Conservation (phyloP, 768 basidiomycete species). For the Candolleomyces efflorescens region DNA sequence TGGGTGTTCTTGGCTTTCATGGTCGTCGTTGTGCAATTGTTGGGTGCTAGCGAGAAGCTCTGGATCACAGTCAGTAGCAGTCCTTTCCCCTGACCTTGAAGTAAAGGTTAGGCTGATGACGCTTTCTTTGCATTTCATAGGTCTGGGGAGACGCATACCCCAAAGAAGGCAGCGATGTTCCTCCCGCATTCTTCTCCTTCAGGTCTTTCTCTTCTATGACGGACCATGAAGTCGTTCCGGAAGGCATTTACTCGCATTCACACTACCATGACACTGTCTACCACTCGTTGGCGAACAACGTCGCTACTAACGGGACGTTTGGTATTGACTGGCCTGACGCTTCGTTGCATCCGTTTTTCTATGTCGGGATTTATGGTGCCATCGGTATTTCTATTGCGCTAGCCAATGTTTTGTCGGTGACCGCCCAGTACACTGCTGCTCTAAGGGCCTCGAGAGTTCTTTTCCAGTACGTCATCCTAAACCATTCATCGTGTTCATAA, state of each 20-base stretch:
- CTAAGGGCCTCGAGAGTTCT: constrained; percentile 42
- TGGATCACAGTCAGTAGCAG: constrained; percentile 64
- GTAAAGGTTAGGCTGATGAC: not conserved
- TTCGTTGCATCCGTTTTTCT: constrained; percentile 62
- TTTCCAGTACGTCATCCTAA: constrained; percentile 34
- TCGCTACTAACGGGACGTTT: constrained; percentile 19
- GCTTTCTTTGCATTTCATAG: constrained; percentile 21
- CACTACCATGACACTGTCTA: constrained; percentile 21
- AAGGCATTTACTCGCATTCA: constrained; percentile 27
- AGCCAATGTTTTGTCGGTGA: constrained; percentile 39
- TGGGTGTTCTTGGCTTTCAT: constrained; percentile 52
- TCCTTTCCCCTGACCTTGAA: not conserved
- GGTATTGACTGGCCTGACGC: constrained; percentile 44
- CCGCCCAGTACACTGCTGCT: constrained; percentile 61
- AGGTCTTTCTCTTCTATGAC: constrained; percentile 28
- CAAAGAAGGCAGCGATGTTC: not conserved
- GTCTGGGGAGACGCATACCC: constrained; percentile 67
- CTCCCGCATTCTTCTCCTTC: constrained; percentile 26
- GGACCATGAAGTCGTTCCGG: constrained; percentile 34
- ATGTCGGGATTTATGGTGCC: constrained; percentile 60
- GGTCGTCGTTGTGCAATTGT: constrained; percentile 46
- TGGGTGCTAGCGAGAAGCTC: constrained; percentile 57
- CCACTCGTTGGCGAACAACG: constrained; percentile 16
- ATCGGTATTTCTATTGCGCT: constrained; percentile 52
- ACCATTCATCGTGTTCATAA: constrained; percentile 17